phyloP scores from a whole-genome alignment of 2,329 filamentous ascomycete species.

The Diaporthe aspalathi region DNA sequence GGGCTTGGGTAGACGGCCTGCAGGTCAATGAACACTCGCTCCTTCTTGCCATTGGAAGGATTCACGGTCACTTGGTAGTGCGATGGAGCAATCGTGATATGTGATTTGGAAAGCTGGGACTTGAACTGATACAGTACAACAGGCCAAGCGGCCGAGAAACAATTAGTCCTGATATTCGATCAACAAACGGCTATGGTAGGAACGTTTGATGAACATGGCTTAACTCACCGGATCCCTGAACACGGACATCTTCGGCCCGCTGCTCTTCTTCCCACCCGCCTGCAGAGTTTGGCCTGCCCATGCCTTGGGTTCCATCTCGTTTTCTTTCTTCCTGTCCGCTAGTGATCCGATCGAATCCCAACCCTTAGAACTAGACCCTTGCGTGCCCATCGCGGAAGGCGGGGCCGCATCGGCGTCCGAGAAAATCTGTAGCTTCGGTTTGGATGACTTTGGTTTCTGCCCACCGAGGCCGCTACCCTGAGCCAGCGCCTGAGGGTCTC shows the following conservation, averaged over 20 bases:
- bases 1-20: slow-evolving; percentile 85
- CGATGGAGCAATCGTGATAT: slow-evolving; percentile 75
- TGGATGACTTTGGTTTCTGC: slow-evolving; percentile 71
- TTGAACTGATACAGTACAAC: slow-evolving; percentile 69
- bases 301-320: slow-evolving; percentile 83
- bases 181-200: slow-evolving; percentile 73
- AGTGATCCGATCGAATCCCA: slow-evolving; percentile 95
- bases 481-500: slow-evolving; percentile 75
- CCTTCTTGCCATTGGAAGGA: slow-evolving; percentile 82
- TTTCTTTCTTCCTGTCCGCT: slow-evolving; percentile 93
- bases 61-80: slow-evolving; percentile 85
- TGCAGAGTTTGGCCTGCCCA: slow-evolving; percentile 94
- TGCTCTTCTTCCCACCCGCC: slow-evolving; percentile 83
- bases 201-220: slow-evolving; percentile 51
- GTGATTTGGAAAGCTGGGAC: slow-evolving; percentile 70
- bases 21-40: slow-evolving; percentile 89
- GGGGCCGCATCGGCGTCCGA: slow-evolving; percentile 76
- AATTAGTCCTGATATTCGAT: slow-evolving; percentile 96
- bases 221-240: slow-evolving; percentile 94
- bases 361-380: slow-evolving; percentile 71
- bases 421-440: slow-evolving; percentile 90
- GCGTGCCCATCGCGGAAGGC: slow-evolving; percentile 66
- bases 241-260: slow-evolving; percentile 84
- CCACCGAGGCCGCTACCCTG: slow-evolving; percentile 59
- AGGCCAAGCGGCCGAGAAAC: slow-evolving; percentile 53